Percentiles rank a stretch among this genome's conserved stretches.
Evolutionary conservation across 306 rosid species (phyloP).

Genomic region (Lathyrus aphaca): DNA sequence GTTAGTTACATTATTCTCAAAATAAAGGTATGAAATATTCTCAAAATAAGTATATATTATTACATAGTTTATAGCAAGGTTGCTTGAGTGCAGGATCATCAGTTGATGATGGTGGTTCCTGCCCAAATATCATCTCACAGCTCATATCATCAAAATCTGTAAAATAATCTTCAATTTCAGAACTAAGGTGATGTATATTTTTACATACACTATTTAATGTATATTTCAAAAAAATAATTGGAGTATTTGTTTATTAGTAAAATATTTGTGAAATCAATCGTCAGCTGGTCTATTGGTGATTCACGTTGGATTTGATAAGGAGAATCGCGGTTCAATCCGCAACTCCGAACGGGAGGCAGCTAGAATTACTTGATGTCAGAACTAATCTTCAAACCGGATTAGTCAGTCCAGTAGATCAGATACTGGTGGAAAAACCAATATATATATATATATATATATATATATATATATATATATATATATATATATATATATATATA

Average conservation of each 20-base stretch:
- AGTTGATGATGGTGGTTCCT: constrained; percentile 65
- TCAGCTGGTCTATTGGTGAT: too few species aligned
- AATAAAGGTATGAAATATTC: constrained; percentile 15
- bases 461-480: too few species aligned
- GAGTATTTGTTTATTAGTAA: background rate
- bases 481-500: too few species aligned
- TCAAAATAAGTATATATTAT: constrained; percentile 38
- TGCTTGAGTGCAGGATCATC: constrained; percentile 85
- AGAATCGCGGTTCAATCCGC: too few species aligned
- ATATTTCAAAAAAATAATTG: background rate
- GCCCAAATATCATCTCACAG: constrained; percentile 90
- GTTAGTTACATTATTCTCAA: constrained; percentile 9
- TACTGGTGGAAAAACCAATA: too few species aligned
- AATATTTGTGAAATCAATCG: background rate
- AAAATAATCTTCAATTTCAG: background rate
- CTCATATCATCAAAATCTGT: constrained; percentile 95
- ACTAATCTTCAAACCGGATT: too few species aligned
- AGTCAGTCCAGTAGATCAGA: too few species aligned
- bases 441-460: too few species aligned
- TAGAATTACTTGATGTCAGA: too few species aligned
- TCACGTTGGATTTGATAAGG: too few species aligned
- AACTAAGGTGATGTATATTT: background rate
- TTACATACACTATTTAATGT: background rate
- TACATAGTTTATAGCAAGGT: constrained; percentile 85
- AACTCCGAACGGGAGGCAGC: too few species aligned